These are phyloP conservation scores for Yamadazyma diospyri DNA, from an alignment of 1,139 yeast genomes.

Conservation along the genomic window DNA sequence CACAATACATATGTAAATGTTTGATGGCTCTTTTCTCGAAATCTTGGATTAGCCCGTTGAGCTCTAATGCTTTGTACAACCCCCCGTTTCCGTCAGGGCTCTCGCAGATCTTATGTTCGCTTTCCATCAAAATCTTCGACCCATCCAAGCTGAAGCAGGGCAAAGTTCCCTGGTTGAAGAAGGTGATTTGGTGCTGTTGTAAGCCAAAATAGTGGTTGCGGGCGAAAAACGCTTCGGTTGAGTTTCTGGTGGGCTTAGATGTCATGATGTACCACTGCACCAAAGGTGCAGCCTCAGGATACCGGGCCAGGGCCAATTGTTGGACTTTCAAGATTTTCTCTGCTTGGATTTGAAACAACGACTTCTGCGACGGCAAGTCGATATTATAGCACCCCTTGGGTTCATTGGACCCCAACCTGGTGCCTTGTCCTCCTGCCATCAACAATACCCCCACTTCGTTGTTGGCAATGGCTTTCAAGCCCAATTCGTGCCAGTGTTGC, in stretches of 20 bases:
- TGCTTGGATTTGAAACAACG: constrained; percentile 90
- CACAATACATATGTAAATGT: constrained; percentile 96
- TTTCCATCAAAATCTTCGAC: constrained; percentile 59
- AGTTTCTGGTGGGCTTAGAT: constrained; percentile 76
- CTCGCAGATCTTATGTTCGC: constrained; percentile 57
- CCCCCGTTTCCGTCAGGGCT: constrained; percentile 99
- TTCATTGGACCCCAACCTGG: constrained; percentile 80
- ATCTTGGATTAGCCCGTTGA: constrained; percentile 65
- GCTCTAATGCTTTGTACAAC: constrained; percentile 75
- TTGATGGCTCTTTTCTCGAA: constrained; percentile 67
- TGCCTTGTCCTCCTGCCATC: constrained; percentile 99
- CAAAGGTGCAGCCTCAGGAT: constrained; percentile 23
- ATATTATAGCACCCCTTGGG: constrained; percentile 96
- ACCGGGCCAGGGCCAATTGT: constrained; percentile 43
- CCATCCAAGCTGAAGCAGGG: constrained; percentile 85
- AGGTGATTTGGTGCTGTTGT: constrained; percentile 51
- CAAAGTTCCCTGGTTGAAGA: constrained; percentile 92
- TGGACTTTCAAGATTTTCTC: constrained; percentile 73
- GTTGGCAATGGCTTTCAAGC: constrained; percentile 63
- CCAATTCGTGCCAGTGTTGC: constrained; percentile 51
- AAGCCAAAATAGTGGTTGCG: constrained; percentile 70
- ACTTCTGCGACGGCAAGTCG: constrained; percentile 76
- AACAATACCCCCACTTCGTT: constrained; percentile 84
- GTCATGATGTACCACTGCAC: constrained; percentile 96
- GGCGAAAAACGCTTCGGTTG: constrained; percentile 72